Evolutionary conservation across 1,139 yeast species (phyloP).

Genomic region (Candida freyschussii): DNA sequence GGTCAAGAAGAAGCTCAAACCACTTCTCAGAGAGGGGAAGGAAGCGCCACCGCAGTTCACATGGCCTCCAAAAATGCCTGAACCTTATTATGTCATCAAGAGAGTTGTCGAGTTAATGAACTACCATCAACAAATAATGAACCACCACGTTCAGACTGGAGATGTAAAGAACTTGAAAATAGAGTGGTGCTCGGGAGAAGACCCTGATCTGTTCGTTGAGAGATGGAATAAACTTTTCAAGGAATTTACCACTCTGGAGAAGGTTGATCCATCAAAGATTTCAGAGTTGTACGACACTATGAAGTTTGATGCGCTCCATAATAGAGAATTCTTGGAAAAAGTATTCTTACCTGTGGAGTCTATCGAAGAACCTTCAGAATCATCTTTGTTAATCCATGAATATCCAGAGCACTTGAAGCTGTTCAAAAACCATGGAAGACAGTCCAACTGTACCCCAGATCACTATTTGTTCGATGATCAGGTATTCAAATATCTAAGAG

Average conservation of each 20-base stretch:
- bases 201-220: slow-evolving; percentile 82
- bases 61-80: slow-evolving; percentile 98
- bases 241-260: slow-evolving; percentile 89
- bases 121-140: slow-evolving; percentile 82
- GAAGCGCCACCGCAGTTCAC: slow-evolving; percentile 99
- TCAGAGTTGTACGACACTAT: slow-evolving; percentile 96
- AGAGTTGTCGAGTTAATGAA: slow-evolving; percentile 95
- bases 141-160: slow-evolving; percentile 65
- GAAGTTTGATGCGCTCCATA: slow-evolving; percentile 97
- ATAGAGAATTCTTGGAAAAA: slow-evolving; percentile 79
- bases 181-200: slow-evolving; percentile 97
- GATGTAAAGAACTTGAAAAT: slow-evolving; percentile 51
- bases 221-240: slow-evolving; percentile 96
- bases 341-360: slow-evolving; percentile 66
- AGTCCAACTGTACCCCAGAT: slow-evolving; percentile 14
- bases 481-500: slow-evolving; percentile 75
- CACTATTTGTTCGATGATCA: slow-evolving; percentile 65
- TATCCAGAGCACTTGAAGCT: slow-evolving; percentile 79
- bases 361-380: slow-evolving; percentile 47
- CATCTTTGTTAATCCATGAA: slow-evolving; percentile 63
- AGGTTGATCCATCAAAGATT: slow-evolving; percentile 96
- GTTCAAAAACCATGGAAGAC: slow-evolving; percentile 44
- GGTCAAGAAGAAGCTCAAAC: slow-evolving; percentile 94
- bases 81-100: slow-evolving; percentile 89
- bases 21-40: slow-evolving; percentile 88